Percentiles rank a stretch among this genome's conserved stretches.
Conservation (phyloP, 257 asterid species). For the Jasminum sambac region DNA sequence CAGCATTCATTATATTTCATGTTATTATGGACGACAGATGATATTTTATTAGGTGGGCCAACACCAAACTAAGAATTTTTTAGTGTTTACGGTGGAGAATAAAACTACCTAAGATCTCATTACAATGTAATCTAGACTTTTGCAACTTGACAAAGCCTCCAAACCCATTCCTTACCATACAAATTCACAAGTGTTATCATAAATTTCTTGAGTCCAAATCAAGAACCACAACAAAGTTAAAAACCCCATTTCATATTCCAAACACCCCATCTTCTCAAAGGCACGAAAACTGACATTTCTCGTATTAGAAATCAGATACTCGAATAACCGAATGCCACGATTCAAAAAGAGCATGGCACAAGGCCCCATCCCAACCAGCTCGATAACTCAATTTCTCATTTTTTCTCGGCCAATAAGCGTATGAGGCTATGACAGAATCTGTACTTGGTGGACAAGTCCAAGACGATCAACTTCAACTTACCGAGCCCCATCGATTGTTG, state of each 20-base stretch:
- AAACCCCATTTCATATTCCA: not conserved
- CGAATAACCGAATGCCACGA: constrained; percentile 17
- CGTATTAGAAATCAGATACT: not conserved
- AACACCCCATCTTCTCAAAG: not conserved
- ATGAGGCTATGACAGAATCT: constrained; percentile 18
- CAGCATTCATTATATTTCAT: too few relatives aligned
- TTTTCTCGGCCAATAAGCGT: constrained; percentile 24
- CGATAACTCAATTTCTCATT: not conserved
- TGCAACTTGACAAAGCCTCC: constrained; percentile 22
- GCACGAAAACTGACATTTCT: not conserved
- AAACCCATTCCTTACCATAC: not conserved
- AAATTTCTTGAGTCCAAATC: constrained; percentile 1
- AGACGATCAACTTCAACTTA: constrained; percentile 17
- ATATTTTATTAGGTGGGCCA: constrained; percentile 19
- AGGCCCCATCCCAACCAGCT: constrained; percentile 8
- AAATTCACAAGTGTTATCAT: not conserved
- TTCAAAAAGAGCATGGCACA: constrained; percentile 9
- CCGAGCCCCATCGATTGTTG: constrained; percentile 19
- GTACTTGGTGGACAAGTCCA: not conserved
- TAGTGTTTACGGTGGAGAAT: constrained; percentile 8
- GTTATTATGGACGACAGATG: not conserved
- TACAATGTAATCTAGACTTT: constrained; percentile 7
- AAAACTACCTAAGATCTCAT: not conserved
- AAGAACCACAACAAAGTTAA: not conserved
- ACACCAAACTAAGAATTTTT: constrained; percentile 19